Conservation (phyloP, 768 basidiomycete species). For the Serendipita vermifera region DNA sequence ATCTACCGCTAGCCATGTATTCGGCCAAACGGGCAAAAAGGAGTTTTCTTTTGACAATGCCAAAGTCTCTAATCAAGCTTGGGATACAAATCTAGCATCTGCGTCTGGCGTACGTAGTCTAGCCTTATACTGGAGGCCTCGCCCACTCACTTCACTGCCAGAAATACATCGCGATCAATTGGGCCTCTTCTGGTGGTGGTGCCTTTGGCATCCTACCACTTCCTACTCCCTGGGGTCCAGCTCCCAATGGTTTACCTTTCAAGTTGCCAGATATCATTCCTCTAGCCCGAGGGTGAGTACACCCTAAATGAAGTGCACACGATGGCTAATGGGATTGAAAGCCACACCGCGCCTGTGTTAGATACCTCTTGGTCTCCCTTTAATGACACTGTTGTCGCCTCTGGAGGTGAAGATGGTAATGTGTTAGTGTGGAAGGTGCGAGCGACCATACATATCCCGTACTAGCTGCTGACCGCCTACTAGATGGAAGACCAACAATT, state of each 20-base stretch:
- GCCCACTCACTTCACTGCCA: constrained; percentile 18
- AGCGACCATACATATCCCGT: constrained; percentile 16
- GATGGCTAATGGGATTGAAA: no score
- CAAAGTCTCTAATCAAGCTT: constrained; percentile 78
- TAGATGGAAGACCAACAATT: constrained; percentile 31
- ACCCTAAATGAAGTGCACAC: constrained; percentile 20
- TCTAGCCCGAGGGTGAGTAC: constrained; percentile 64
- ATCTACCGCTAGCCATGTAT: constrained; percentile 57
- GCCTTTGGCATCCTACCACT: constrained; percentile 91
- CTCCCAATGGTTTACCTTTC: constrained; percentile 41
- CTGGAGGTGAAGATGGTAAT: constrained; percentile 89
- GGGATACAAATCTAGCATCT: constrained; percentile 89
- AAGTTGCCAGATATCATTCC: constrained; percentile 90
- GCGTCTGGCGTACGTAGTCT: constrained; percentile 55
- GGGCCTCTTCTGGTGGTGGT: constrained; percentile 84
- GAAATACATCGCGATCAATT: constrained; percentile 87
- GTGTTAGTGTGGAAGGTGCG: constrained; percentile 82
- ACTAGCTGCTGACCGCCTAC: neutral
- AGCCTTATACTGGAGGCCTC: neutral
- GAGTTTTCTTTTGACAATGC: constrained; percentile 70
- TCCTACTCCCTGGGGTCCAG: constrained; percentile 51
- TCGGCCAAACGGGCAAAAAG: constrained; percentile 77
- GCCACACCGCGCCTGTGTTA: constrained; percentile 72
- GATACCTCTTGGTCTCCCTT: constrained; percentile 97
- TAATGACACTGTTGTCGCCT: constrained; percentile 80